Evolutionary conservation across 2,329 filamentous ascomycete genomes (phyloP).

Genomic region (Whalleya microplaca): DNA sequence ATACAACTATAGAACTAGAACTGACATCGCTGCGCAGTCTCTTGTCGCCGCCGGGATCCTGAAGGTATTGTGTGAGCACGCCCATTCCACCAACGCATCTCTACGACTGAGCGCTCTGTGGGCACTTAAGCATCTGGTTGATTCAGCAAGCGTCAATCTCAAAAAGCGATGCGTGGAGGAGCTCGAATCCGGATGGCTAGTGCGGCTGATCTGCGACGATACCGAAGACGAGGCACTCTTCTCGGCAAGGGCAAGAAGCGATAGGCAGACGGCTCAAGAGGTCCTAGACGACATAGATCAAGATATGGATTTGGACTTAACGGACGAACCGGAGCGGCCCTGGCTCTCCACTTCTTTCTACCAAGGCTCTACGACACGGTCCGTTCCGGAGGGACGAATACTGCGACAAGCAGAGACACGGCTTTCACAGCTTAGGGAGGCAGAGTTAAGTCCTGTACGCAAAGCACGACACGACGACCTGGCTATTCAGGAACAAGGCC

Average conservation of each 20-base stretch:
- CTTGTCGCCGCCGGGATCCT: conserved; percentile 76
- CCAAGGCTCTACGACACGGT: conserved; percentile 13
- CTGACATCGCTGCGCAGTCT: conserved; percentile 49
- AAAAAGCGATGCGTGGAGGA: conserved; percentile 80
- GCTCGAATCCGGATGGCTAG: conserved; percentile 78
- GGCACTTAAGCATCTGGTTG: conserved; percentile 89
- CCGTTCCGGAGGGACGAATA: conserved; percentile 28
- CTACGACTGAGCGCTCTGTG: conserved; percentile 86
- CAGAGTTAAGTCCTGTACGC: conserved; percentile 68
- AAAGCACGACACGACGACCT: conserved; percentile 77
- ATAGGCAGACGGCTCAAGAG: conserved; percentile 26
- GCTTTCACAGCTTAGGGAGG: conserved; percentile 59
- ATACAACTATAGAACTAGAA: conserved; percentile 11
- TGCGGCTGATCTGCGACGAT: conserved; percentile 73
- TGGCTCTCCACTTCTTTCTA: conserved; percentile 27
- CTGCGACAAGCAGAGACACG: conserved; percentile 55
- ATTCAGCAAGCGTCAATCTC: conserved; percentile 69
- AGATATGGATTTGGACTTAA: conserved; percentile 60
- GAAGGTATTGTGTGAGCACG: conserved; percentile 79
- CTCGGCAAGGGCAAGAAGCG: conserved; percentile 40
- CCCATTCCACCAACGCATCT: conserved; percentile 77
- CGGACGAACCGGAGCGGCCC: conserved; percentile 45
- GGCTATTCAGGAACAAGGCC: conserved; percentile 85
- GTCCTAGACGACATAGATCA: conserved; percentile 54
- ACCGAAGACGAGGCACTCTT: conserved; percentile 57